Conservation (phyloP, 2,329 filamentous ascomycete genomes). For the Ceratocystis diversiconidia region DNA sequence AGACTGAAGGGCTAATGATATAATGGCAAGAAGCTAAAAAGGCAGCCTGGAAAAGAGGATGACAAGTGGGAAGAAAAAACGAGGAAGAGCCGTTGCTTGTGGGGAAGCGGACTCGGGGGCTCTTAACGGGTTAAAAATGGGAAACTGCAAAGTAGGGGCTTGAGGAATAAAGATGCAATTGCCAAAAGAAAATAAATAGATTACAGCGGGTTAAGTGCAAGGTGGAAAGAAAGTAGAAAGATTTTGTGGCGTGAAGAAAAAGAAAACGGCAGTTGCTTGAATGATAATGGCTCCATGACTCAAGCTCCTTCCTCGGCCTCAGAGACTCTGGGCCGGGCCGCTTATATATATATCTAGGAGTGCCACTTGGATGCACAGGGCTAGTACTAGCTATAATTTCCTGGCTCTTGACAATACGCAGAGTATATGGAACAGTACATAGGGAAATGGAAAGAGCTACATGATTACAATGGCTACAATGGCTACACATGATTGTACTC, state of each 20-base stretch:
- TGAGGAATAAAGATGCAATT: not conserved
- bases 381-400: not conserved
- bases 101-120: not conserved
- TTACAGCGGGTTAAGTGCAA: not conserved
- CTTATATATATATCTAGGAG: not conserved
- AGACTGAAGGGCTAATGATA: not conserved
- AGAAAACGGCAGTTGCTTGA: not conserved
- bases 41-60: not conserved
- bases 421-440: no score
- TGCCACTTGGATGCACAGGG: not conserved
- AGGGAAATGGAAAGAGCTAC: not conserved
- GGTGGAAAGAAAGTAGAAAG: not conserved
- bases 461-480: not conserved
- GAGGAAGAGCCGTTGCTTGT: not conserved
- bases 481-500: not conserved
- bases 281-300: not conserved
- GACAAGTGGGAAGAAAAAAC: not conserved
- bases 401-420: not conserved
- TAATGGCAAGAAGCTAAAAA: not conserved
- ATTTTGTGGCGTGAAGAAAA: not conserved
- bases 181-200: not conserved
- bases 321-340: not conserved
- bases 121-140: not conserved
- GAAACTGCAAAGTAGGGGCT: not conserved
- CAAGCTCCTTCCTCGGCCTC: not conserved